phyloP scores from a whole-genome alignment of 495 filamentous ascomycete genomes.

The Penicillium soppii region DNA sequence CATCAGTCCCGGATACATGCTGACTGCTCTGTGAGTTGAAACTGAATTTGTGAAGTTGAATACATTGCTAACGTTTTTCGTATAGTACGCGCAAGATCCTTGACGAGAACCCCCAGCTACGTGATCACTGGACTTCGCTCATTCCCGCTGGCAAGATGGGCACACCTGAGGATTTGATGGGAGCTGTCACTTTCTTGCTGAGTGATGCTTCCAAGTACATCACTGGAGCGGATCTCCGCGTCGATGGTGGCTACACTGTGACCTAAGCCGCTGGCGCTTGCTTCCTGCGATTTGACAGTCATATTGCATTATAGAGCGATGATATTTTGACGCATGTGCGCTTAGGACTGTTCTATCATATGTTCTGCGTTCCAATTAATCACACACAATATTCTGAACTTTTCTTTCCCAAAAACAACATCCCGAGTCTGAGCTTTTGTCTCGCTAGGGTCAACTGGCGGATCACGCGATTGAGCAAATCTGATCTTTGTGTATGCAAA shows the following conservation, averaged over 20 bases:
- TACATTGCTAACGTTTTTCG: slow-evolving; percentile 13
- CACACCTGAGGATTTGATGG: slow-evolving; percentile 87
- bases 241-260: slow-evolving; percentile 89
- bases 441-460: too few species aligned
- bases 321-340: too few species aligned
- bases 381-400: too few species aligned
- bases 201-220: slow-evolving; percentile 85
- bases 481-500: too few species aligned
- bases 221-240: slow-evolving; percentile 84
- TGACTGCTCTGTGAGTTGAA: slow-evolving; percentile 70
- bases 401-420: too few species aligned
- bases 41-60: slow-evolving; percentile 18
- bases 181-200: slow-evolving; percentile 83
- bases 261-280: too few species aligned
- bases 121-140: slow-evolving; percentile 82
- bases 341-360: too few species aligned
- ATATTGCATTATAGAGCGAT: too few species aligned
- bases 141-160: slow-evolving; percentile 94
- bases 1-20: slow-evolving; percentile 91
- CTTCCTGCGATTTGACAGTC: too few species aligned
- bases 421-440: too few species aligned
- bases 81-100: slow-evolving; percentile 88
- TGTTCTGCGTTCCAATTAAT: too few species aligned
- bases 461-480: too few species aligned
- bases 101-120: slow-evolving; percentile 85